phyloP scores from a whole-genome alignment of 257 asterid genomes.

The Rubia yunnanensis region DNA sequence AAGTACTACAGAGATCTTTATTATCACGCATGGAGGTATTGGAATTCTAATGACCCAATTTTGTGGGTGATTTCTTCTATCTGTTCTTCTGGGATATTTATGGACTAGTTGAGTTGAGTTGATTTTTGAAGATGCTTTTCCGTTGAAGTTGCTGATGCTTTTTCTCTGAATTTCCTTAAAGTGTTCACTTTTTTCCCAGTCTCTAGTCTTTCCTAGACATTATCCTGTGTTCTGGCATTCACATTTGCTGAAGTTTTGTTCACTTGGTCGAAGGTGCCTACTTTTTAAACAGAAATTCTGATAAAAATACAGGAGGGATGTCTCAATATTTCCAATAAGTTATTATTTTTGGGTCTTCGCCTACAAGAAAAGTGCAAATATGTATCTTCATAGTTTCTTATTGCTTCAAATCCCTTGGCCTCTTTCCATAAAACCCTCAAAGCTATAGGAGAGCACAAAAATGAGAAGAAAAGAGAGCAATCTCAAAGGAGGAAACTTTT shows the following conservation, averaged over 20 bases:
- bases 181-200: neutral
- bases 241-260: neutral
- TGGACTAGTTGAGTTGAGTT: neutral
- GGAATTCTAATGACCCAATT: neutral
- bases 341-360: neutral
- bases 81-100: neutral
- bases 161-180: neutral
- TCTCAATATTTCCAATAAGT: neutral
- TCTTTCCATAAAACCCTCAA: neutral
- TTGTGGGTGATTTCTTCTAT: neutral
- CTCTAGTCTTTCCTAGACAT: neutral
- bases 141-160: neutral
- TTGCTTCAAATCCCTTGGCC: neutral
- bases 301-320: neutral
- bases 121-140: neutral
- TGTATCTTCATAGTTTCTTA: neutral
- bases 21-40: conserved; percentile 70
- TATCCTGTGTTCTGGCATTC: neutral
- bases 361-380: neutral
- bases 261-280: neutral
- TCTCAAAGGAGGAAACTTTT: neutral
- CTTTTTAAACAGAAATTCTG: neutral
- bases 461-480: neutral
- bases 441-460: neutral
- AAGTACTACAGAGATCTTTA: conserved; percentile 78